A percentile compares a stretch with the other conserved stretches of the same genome.
Evolutionary conservation across 2,329 filamentous ascomycete species (phyloP).

Genomic region (Teratosphaeria nubilosa): DNA sequence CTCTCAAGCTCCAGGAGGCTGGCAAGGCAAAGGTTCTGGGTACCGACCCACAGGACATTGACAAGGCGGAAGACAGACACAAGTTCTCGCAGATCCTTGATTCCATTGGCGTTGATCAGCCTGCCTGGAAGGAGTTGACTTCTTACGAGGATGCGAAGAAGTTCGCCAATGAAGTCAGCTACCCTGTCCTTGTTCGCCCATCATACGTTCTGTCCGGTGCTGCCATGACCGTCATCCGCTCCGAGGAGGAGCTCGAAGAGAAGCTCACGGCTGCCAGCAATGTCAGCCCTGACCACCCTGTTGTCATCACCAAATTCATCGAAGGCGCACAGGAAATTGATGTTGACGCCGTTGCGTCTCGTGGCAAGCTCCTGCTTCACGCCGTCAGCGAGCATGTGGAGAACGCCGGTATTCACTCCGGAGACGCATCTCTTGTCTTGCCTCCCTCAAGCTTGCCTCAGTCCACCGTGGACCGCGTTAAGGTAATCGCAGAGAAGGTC

Average conservation of each 20-base stretch:
- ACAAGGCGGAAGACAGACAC: conserved; percentile 95
- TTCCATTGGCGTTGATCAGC: conserved; percentile 92
- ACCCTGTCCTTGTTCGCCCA: conserved; percentile 89
- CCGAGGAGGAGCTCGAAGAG: conserved; percentile 79
- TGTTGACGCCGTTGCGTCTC: conserved; percentile 80
- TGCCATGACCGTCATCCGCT: conserved; percentile 94
- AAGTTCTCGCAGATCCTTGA: conserved; percentile 98
- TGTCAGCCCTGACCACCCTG: conserved; percentile 91
- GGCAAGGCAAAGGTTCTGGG: conserved; percentile 86
- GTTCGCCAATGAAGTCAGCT: conserved; percentile 77
- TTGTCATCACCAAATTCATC: conserved; percentile 97
- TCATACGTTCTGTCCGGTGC: conserved; percentile 94
- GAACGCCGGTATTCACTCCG: conserved; percentile 94
- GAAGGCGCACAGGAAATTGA: conserved; percentile 95
- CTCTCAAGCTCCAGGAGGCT: conserved; percentile 81
- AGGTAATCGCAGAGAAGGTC: conserved; percentile 93
- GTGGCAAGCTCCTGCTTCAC: conserved; percentile 80
- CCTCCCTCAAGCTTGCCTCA: conserved; percentile 74
- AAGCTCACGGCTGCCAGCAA: conserved; percentile 84
- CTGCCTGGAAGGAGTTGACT: conserved; percentile 93
- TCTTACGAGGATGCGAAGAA: conserved; percentile 78
- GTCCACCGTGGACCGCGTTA: conserved; percentile 70
- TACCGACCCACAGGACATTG: conserved; percentile 86
- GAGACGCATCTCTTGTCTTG: conserved; percentile 88
- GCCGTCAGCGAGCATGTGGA: conserved; percentile 94